Percentiles rank a stretch among this genome's conserved stretches.
phyloP scores from a whole-genome alignment of 768 basidiomycete species.

The Coprinopsis cinerea region DNA sequence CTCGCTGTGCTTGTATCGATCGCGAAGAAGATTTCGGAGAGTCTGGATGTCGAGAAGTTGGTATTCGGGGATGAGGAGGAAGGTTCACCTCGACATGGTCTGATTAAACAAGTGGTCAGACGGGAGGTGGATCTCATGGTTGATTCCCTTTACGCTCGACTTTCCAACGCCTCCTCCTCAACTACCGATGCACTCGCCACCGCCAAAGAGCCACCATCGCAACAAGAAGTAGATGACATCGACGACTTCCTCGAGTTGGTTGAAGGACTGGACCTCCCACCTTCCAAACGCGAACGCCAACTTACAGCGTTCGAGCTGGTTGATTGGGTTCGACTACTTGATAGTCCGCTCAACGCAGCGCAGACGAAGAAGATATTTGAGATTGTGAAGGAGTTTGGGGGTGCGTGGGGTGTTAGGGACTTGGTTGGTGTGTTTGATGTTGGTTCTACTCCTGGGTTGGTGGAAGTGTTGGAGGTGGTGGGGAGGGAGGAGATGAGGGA shows the following conservation, averaged over 20 bases:
- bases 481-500: neutral
- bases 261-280: constrained; percentile 35
- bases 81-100: constrained; percentile 20
- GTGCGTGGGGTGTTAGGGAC: constrained; percentile 35
- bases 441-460: constrained; percentile 28
- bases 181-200: neutral
- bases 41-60: constrained; percentile 30
- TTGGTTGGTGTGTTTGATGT: constrained; percentile 36
- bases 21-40: constrained; percentile 17
- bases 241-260: constrained; percentile 40
- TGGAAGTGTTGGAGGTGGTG: constrained; percentile 20
- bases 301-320: constrained; percentile 50
- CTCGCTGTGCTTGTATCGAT: constrained; percentile 18
- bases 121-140: neutral
- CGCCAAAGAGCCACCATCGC: neutral
- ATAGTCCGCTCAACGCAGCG: constrained; percentile 23
- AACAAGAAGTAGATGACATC: constrained; percentile 20
- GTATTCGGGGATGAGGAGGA: constrained; percentile 28
- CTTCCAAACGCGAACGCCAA: constrained; percentile 26
- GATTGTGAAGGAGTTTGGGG: constrained; percentile 31
- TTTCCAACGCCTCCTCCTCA: neutral
- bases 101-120: neutral
- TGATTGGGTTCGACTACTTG: constrained; percentile 55
- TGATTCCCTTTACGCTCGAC: neutral
- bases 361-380: constrained; percentile 37